These are phyloP conservation scores for Basidiobolus heterosporus DNA, from an alignment of 371 early-diverging fungal species.

Conservation along the genomic window DNA sequence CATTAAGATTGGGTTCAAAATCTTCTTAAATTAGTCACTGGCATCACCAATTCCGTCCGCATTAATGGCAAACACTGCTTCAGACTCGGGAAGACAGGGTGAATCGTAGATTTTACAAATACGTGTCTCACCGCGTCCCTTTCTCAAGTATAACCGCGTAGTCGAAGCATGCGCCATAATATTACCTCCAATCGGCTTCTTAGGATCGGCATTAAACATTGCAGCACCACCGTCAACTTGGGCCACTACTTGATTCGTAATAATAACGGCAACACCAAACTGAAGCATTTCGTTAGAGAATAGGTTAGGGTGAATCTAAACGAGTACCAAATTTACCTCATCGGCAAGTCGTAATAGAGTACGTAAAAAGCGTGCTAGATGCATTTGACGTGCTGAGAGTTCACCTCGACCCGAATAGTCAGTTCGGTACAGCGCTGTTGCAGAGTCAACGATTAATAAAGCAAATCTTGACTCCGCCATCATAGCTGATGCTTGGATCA, in stretches of 20 bases:
- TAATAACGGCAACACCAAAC: conserved; percentile 95
- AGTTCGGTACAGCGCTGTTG: conserved; percentile 93
- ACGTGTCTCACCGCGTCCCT: conserved; percentile 72
- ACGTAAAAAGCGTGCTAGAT: conserved; percentile 86
- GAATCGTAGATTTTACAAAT: conserved; percentile 82
- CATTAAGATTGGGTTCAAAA: too few relatives aligned
- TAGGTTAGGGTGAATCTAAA: background rate
- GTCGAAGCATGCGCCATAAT: conserved; percentile 46
- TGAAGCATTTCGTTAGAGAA: conserved; percentile 8
- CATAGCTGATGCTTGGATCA: conserved; percentile 89
- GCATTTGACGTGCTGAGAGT: conserved; percentile 93
- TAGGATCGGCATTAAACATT: conserved; percentile 86
- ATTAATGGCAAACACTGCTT: conserved; percentile 63
- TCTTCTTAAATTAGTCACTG: conserved; percentile 21
- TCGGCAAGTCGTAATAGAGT: conserved; percentile 85
- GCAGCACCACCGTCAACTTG: conserved; percentile 87
- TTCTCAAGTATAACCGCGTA: conserved; percentile 40
- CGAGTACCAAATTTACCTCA: conserved; percentile 34
- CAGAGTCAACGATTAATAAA: conserved; percentile 90
- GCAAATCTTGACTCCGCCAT: conserved; percentile 88
- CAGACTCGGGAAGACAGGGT: conserved; percentile 71
- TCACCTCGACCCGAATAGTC: conserved; percentile 97
- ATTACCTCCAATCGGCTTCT: conserved; percentile 75
- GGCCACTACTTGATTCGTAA: conserved; percentile 98
- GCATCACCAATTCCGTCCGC: conserved; percentile 60